Percentiles rank a stretch among this genome's conserved stretches.
phyloP scores from a whole-genome alignment of 345 rosid genomes.

The Eucalyptus sp. region DNA sequence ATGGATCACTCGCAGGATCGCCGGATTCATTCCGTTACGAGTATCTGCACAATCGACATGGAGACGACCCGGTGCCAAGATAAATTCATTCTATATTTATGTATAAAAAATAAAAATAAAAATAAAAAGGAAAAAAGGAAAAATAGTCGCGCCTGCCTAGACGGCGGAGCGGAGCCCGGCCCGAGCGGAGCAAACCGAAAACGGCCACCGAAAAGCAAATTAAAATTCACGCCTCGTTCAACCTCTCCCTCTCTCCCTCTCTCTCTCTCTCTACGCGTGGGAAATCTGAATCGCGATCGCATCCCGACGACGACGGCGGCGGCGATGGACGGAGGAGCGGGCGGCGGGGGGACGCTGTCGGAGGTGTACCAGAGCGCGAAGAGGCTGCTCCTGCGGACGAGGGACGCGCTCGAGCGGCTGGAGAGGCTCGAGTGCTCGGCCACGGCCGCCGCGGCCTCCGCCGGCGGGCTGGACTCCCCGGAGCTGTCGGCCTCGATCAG shows the following conservation, averaged over 20 bases:
- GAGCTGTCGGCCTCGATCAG: slow-evolving; percentile 62
- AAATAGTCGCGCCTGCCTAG: not conserved
- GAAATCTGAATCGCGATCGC: not conserved
- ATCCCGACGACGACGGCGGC: not conserved
- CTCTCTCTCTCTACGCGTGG: not conserved
- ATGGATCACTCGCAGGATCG: not conserved
- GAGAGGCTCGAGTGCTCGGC: slow-evolving; percentile 68
- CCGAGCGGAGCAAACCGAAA: not conserved
- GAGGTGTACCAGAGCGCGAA: slow-evolving; percentile 52
- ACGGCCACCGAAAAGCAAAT: not conserved
- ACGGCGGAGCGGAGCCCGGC: not conserved
- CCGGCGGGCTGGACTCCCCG: slow-evolving; percentile 53
- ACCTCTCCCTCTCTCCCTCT: not conserved
- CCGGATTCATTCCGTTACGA: not conserved
- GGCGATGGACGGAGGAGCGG: slow-evolving; percentile 9
- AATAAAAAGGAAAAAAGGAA: not conserved
- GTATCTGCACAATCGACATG: too few relatives aligned
- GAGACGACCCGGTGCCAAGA: not conserved
- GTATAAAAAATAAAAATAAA: not conserved
- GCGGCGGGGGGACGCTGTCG: slow-evolving; percentile 65
- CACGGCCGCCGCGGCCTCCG: not conserved
- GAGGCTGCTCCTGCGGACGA: slow-evolving; percentile 47
- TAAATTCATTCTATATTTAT: not conserved
- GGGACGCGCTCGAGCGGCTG: slow-evolving; percentile 76
- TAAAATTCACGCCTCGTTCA: not conserved